Conservation (phyloP, 768 basidiomycete species). For the Phylloporus rhodoxanthus region DNA sequence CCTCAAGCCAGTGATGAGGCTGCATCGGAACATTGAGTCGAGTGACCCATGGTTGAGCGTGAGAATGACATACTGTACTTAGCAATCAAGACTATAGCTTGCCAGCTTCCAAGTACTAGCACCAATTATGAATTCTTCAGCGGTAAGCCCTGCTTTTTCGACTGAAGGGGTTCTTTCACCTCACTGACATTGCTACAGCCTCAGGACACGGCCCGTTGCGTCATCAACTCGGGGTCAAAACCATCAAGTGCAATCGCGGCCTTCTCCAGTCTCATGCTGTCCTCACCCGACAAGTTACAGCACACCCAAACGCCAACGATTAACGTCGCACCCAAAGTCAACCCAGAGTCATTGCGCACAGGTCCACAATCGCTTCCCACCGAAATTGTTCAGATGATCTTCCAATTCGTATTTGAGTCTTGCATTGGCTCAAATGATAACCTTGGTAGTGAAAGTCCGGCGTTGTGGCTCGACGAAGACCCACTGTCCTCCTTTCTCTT, state of each 20-base stretch:
- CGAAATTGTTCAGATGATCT: slow-evolving; percentile 9
- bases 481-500: slow-evolving; percentile 6
- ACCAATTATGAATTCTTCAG: neutral
- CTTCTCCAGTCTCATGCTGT: slow-evolving; percentile 6
- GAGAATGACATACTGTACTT: no score
- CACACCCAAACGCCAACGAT: no score
- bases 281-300: neutral
- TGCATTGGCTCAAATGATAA: neutral
- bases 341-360: neutral
- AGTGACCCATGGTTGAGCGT: no score
- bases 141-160: neutral
- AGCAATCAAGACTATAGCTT: no score
- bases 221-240: neutral
- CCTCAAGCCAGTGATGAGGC: no score
- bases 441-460: no score
- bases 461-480: slow-evolving; percentile 4
- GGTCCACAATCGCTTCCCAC: slow-evolving; percentile 8
- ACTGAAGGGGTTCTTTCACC: neutral
- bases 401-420: slow-evolving; percentile 5
- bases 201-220: neutral
- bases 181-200: neutral
- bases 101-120: no score
- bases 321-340: neutral
- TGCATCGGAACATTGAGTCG: no score
- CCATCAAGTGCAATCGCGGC: slow-evolving; percentile 1